Evolutionary conservation across 2,329 filamentous ascomycete species (phyloP), one percentile per base, ranked within the genome.

Genomic region (Elsinoe necatrix): DNA sequence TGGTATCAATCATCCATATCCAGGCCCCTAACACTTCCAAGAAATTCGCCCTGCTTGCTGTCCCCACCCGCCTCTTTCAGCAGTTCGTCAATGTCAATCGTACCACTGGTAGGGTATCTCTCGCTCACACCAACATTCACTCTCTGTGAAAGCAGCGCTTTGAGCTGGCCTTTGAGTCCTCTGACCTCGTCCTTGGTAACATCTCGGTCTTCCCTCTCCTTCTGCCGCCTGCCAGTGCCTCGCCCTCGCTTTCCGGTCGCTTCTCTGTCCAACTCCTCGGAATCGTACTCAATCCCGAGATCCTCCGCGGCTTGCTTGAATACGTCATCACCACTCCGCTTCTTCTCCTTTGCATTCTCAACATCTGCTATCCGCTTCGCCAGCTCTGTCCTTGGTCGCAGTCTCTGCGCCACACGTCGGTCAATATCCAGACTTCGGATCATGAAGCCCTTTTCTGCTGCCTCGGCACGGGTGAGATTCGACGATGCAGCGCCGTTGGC

Each of bases 261-360:
- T 37, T 78, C 72, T 62, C 86, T 75, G 42, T 80, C 87, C 60
- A 95, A 85, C 45, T 95, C 89, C 34, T 95, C 90, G 59, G 83
- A 87, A 67, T 97, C 90, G 67, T 95, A 95, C 54, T 96, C 92
- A 0, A 97, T 88, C 0, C 93, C 93, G 0, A 98, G 77, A 61
- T 97, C 92, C 58, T 96, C 90, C 0, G 93, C 93, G 0, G 90
- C 91, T 48, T 81, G 82, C 42, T 83, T 82, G 64, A 97, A 76
- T 83, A 91, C 93, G 57, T 89, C 83, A 62, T 95, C 88, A 63
- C 95, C 88, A 65, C 86, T 86, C 56, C 82, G 82, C 8, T 85
- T 83, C 72, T 92, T 95, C 67, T 95, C 89, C 72, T 95, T 95
- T 6, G 91, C 92, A 7, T 93, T 80, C 0, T 78, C 77, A 1